Evolutionary conservation across 768 basidiomycete genomes (phyloP).

Genomic region (Albatrellus ellisii): DNA sequence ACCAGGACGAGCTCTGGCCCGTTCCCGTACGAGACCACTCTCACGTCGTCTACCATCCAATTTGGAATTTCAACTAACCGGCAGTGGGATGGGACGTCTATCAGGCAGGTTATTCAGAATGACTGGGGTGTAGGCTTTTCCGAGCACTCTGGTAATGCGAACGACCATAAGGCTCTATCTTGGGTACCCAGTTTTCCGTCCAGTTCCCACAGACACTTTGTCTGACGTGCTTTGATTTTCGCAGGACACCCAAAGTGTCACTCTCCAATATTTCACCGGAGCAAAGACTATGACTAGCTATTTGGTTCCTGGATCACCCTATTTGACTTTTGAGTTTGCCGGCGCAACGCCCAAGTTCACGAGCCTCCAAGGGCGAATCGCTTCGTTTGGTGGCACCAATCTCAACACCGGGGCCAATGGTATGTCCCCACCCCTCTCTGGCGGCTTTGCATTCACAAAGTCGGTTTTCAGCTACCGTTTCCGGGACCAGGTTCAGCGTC

Average conservation of each 20-base stretch:
- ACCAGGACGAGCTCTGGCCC: slow-evolving; percentile 20
- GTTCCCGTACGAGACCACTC: slow-evolving; percentile 21
- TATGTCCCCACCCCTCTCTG: slow-evolving; percentile 4
- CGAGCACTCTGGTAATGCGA: slow-evolving; percentile 20
- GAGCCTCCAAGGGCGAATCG: slow-evolving; percentile 20
- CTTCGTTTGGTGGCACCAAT: slow-evolving; percentile 18
- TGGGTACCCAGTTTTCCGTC: slow-evolving; percentile 17
- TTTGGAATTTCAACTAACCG: slow-evolving; percentile 21
- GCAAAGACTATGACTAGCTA: slow-evolving; percentile 21
- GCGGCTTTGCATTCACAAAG: neutral
- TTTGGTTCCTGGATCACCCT: slow-evolving; percentile 23
- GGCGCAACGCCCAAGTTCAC: slow-evolving; percentile 21
- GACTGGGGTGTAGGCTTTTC: slow-evolving; percentile 23
- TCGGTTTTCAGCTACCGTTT: slow-evolving; percentile 13
- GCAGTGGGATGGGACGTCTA: slow-evolving; percentile 21
- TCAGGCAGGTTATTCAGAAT: slow-evolving; percentile 21
- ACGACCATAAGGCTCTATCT: slow-evolving; percentile 21
- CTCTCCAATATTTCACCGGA: slow-evolving; percentile 23
- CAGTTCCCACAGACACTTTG: neutral
- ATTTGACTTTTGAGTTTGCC: slow-evolving; percentile 21
- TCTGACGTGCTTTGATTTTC: neutral
- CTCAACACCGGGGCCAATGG: slow-evolving; percentile 15
- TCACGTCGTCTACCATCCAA: slow-evolving; percentile 17
- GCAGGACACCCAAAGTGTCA: slow-evolving; percentile 23
- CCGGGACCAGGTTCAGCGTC: slow-evolving; percentile 20